Base-by-base conservation (phyloP, 2,329 filamentous ascomycete species). In the Aaosphaeria arxii region DNA sequence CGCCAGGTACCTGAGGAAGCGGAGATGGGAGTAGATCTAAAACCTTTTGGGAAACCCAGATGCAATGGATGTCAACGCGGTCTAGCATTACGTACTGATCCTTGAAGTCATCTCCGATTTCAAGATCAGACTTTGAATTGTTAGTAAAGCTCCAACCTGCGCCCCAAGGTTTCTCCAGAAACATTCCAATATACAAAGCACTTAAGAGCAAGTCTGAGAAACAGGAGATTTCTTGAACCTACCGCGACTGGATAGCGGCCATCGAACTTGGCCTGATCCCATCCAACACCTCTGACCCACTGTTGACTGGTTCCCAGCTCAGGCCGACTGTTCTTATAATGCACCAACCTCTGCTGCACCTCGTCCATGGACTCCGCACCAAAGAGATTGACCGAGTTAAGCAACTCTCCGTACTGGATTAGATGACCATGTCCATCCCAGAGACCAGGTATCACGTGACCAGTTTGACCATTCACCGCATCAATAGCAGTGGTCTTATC, bases 391-490 rank as follows among this genome's bases (percentile, higher is more conserved):
- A 85, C 84, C 4, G 82, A 85, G 57, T 85, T 79, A 35, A 88
- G 70, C 58, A 85, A 84, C 66, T 88, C 84, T 44, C 82, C 86
- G 62, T 85, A 87, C 56, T 80, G 77, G 13, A 85, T 63, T 42
- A 88, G 69, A 61, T 88, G 86, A 0, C 83, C 86, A 62, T 88
- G 86, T 0, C 84, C 85, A 54, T 89, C 86, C 80, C 85, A 88
- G 1, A 89, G 72, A 0, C 85, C 85, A 0, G 86, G 86, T 29
- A 87, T 79, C 1, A 80, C 84, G 55, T 81, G 77, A 0, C 83
- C 83, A 5, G 66, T 55, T 11, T 58, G 59, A 24, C 48, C 53
- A 9, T 72, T 57, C 24, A 67, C 69, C 11, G 63, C 62, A 13
- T 63, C 59, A 11, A 62, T 56, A 24, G 64, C 57, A 0, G 62